These are phyloP conservation scores for Protea cynaroides DNA, from an alignment of 164 flowering plant species.

Conservation along the genomic window DNA sequence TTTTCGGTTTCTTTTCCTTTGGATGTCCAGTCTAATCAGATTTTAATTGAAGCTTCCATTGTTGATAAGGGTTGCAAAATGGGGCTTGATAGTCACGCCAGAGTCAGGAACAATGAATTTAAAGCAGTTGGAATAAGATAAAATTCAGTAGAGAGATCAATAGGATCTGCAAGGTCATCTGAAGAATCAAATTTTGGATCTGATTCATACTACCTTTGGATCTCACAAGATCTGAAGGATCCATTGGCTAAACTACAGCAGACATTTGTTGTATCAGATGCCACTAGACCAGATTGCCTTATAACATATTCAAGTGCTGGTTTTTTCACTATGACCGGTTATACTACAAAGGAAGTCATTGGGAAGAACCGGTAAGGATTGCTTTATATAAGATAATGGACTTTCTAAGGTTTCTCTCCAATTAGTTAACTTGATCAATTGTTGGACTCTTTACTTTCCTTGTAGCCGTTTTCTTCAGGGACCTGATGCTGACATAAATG, in stretches of 20 bases:
- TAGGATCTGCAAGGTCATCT: conserved; percentile 40
- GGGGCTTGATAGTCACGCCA: conserved; percentile 26
- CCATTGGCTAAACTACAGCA: conserved; percentile 78
- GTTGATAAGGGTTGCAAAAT: conserved; percentile 33
- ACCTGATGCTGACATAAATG: conserved; percentile 70
- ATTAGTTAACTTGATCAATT: too few species aligned
- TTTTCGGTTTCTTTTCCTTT: too few species aligned
- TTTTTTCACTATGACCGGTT: conserved; percentile 87
- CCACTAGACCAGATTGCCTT: conserved; percentile 80
- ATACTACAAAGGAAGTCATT: conserved; percentile 71
- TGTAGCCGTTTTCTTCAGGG: conserved; percentile 98
- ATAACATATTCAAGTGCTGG: conserved; percentile 92
- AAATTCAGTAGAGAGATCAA: conserved; percentile 23
- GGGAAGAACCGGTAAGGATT: conserved; percentile 80
- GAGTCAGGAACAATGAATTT: conserved; percentile 23
- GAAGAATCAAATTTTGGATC: conserved; percentile 32
- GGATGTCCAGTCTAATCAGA: conserved; percentile 9
- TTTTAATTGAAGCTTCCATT: conserved; percentile 21
- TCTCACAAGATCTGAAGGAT: conserved; percentile 80
- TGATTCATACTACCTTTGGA: conserved; percentile 45
- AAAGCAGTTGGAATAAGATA: conserved; percentile 17
- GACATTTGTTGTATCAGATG: conserved; percentile 97
- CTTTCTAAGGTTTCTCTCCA: too few species aligned
- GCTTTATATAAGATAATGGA: not conserved
- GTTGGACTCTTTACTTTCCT: not conserved